Base-by-base conservation (phyloP, 2,329 filamentous ascomycete species). In the Paraphaeosphaeria minitans region DNA sequence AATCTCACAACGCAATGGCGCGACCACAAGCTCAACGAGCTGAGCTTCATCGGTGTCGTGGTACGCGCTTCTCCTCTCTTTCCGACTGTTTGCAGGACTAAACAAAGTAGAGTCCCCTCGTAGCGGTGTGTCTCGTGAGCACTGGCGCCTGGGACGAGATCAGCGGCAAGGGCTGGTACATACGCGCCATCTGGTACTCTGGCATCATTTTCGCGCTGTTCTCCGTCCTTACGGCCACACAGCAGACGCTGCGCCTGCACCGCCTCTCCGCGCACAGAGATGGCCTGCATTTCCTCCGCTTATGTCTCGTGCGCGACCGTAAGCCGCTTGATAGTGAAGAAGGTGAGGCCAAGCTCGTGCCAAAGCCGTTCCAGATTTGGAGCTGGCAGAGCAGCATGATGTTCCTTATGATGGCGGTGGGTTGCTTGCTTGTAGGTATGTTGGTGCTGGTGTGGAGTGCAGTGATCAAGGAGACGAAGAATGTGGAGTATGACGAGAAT, bases 201-300 rank as follows among this genome's bases (percentile, higher is more conserved):
- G 56, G 56, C 51, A 58, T 58, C 37, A 31, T 58, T 12, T 58
- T 58, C 33, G 56, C 56, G 9, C 51, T 58, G 21, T 58, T 58
- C 37, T 58, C 56, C 1, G 56, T 58, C 39, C 56, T 58, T 29
- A 58, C 56, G 6, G 56, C 56, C 8, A 45, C 56, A 19, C 56
- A 58, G 29, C 56, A 58, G 49, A 55, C 56, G 4, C 39, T 58
- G 2, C 45, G 56, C 39, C 46, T 58, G 14, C 51, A 58, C 33
- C 51, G 56, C 3, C 41, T 58, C 9, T 58, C 56, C 3, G 56
- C 51, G 0, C 56, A 58, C 35, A 46, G 46, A 9, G 52, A 58
- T 35, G 56, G 56, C 1, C 29, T 58, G 8, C 56, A 58, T 22
- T 39, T 46, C 7, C 55, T 55, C 21, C 51, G 56, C 2, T 46